A percentile compares a stretch with the other conserved stretches of the same genome.
These are phyloP conservation scores for Exophiala alcalophila DNA, from an alignment of 2,329 filamentous ascomycete species.

Conservation along the genomic window DNA sequence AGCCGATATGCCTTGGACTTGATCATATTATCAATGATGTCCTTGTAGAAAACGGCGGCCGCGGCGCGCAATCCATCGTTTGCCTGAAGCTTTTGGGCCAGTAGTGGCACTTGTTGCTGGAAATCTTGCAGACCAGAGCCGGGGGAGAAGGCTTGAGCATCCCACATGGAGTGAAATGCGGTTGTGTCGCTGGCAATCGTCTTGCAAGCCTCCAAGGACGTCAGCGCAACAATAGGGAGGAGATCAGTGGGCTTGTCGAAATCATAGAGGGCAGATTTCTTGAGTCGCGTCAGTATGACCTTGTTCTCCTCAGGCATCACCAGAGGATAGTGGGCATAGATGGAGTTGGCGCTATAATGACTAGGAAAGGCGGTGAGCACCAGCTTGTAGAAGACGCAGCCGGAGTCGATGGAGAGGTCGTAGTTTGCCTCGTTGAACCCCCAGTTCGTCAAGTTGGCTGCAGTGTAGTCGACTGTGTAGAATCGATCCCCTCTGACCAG, in stretches of 20 bases:
- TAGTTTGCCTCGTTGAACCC: constrained; percentile 43
- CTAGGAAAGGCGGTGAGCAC: constrained; percentile 50
- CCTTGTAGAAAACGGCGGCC: constrained; percentile 46
- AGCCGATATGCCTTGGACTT: constrained; percentile 47
- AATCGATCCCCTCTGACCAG: constrained; percentile 47
- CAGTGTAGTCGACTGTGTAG: constrained; percentile 44
- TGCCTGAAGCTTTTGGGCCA: constrained; percentile 12
- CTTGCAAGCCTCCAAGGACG: constrained; percentile 43
- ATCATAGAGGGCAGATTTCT: constrained; percentile 42
- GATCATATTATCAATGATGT: constrained; percentile 46
- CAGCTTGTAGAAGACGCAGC: constrained; percentile 52
- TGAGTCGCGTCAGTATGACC: constrained; percentile 41
- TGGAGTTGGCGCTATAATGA: constrained; percentile 45
- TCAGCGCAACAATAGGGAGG: constrained; percentile 38
- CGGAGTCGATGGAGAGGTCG: constrained; percentile 45
- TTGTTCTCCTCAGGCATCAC: constrained; percentile 49
- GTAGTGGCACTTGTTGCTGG: constrained; percentile 1
- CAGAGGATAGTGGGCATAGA: constrained; percentile 51
- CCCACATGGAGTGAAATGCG: constrained; percentile 10
- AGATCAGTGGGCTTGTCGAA: constrained; percentile 34
- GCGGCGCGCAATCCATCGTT: constrained; percentile 43
- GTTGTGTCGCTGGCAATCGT: constrained; percentile 31
- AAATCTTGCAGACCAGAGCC: background rate
- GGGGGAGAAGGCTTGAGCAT: constrained; percentile 3
- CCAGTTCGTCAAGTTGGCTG: constrained; percentile 44